Conservation (phyloP, 768 basidiomycete species). For the Boletus fagicola region DNA sequence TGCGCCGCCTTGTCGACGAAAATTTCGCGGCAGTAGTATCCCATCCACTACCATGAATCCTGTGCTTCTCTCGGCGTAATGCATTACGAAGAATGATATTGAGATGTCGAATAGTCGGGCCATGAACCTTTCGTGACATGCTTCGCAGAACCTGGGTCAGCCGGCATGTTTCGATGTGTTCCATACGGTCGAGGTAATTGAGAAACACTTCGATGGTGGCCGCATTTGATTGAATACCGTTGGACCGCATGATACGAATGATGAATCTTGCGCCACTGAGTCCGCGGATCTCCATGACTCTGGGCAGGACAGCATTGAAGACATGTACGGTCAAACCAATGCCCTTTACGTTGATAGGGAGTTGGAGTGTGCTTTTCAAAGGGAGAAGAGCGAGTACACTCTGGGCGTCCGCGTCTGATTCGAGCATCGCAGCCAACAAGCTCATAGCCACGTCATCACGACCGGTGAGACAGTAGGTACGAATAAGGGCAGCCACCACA, state of each 20-base stretch:
- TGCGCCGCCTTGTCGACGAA: slow-evolving; percentile 31
- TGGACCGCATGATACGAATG: slow-evolving; percentile 54
- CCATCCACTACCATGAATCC: slow-evolving; percentile 48
- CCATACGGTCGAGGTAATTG: slow-evolving; percentile 45
- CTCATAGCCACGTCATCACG: slow-evolving; percentile 49
- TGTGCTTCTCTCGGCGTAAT: slow-evolving; percentile 50
- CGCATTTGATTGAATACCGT: slow-evolving; percentile 49
- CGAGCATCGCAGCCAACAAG: slow-evolving; percentile 49
- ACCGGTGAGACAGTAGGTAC: slow-evolving; percentile 50
- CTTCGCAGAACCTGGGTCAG: slow-evolving; percentile 48
- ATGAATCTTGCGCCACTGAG: slow-evolving; percentile 46
- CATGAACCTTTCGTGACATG: slow-evolving; percentile 41
- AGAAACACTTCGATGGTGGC: slow-evolving; percentile 57
- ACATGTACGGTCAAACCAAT: slow-evolving; percentile 42
- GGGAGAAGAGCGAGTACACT: slow-evolving; percentile 21
- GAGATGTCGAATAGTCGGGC: slow-evolving; percentile 55
- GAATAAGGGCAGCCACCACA: slow-evolving; percentile 53
- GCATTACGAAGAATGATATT: slow-evolving; percentile 53
- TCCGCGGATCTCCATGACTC: slow-evolving; percentile 48
- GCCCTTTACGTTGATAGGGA: slow-evolving; percentile 30
- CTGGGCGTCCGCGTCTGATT: slow-evolving; percentile 25
- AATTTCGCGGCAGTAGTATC: slow-evolving; percentile 39
- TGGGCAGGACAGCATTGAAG: slow-evolving; percentile 61
- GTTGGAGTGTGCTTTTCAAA: slow-evolving; percentile 15
- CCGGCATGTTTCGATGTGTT: slow-evolving; percentile 43